Percentiles rank a stretch among this genome's conserved stretches.
Evolutionary conservation across 164 flowering plant genomes (phyloP).

Genomic region (Berberis thunbergii): DNA sequence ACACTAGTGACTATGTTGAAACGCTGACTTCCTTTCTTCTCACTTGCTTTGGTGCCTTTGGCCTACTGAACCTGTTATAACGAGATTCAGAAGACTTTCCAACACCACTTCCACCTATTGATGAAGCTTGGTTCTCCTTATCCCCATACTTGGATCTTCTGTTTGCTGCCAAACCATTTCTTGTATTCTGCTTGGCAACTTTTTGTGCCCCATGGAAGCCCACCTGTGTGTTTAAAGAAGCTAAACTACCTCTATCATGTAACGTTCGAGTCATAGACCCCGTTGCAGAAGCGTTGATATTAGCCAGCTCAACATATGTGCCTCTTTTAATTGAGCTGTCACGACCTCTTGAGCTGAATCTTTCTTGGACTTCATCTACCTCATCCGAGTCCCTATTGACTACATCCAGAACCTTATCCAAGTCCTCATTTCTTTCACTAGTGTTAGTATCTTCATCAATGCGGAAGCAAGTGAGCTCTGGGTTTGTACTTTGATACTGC

Average conservation of each 20-base stretch:
- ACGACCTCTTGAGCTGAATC: conserved; percentile 9
- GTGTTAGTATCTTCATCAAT: conserved; percentile 60
- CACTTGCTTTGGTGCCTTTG: conserved; percentile 34
- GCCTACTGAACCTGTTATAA: conserved; percentile 24
- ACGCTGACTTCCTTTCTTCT: conserved; percentile 29
- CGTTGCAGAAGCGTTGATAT: conserved; percentile 18
- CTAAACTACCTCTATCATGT: conserved; percentile 33
- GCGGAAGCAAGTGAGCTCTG: conserved; percentile 59
- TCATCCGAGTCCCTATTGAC: too few relatives aligned
- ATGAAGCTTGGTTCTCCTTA: conserved; percentile 38
- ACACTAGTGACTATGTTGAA: conserved; percentile 67
- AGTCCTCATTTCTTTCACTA: conserved; percentile 41
- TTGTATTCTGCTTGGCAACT: conserved; percentile 18
- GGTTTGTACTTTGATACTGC: conserved; percentile 36
- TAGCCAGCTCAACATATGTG: conserved; percentile 37
- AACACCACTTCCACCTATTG: conserved; percentile 23
- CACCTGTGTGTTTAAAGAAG: conserved; percentile 28
- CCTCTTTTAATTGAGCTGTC: conserved; percentile 23
- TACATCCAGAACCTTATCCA: conserved; percentile 25
- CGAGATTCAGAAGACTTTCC: conserved; percentile 26
- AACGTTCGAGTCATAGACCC: conserved; percentile 25
- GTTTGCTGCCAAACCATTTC: conserved; percentile 15
- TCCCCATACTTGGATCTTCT: conserved; percentile 18
- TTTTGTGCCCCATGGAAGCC: conserved; percentile 21
- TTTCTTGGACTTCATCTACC: conserved; percentile 3